Base-by-base conservation (phyloP, 202 grass and related monocot genomes). In the Bolboschoenoplectus hybrid region DNA sequence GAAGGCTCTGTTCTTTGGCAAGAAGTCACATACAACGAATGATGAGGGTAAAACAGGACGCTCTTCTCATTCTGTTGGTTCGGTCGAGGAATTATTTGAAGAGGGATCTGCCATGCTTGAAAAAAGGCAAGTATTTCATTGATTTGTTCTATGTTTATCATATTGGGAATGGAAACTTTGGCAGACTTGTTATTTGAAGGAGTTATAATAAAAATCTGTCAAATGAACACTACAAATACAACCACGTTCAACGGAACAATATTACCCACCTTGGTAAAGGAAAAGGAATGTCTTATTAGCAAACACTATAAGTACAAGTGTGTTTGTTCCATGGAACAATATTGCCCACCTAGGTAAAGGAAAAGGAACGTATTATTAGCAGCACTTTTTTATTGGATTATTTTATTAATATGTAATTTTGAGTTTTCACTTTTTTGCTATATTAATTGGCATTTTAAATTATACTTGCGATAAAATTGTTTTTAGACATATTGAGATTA, bases 41-140 rank as follows among this genome's bases (percentile, higher is more conserved):
- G 89, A 78, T 74, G 67, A 87, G 40, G 89, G 93, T 73, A 95
- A 95, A 87, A 86, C 82, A 74, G 83, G 84, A 57, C 89, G 78
- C 81, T 90, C 81, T 74, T 85, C 87, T 85, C 82, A 88, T 80
- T 91, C 90, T 67, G 85, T 95, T 85, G 82, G 86, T 5, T 86
- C 90, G 67, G 87, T 98, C 7, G 95, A 98, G 86, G 93, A 95
- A 92, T 76, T 98, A 82, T 95, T 98, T 82, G 95, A 98, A 90
- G 93, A 95, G 57, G 93, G 95, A 7, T 98, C 95, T 85, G 95
- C 95, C 86, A 88, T 91, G 88, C 87, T 98, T 81, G 95, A 98
- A 91, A 90, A 95, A 94, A 98, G 96, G 96, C 86, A 89, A 61
- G 75, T 7, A 60, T 60, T 41, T 19, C 14, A 3, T 80, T 80